phyloP scores from a whole-genome alignment of 2,329 filamentous ascomycete species.

The Neofusicoccum sp. region DNA sequence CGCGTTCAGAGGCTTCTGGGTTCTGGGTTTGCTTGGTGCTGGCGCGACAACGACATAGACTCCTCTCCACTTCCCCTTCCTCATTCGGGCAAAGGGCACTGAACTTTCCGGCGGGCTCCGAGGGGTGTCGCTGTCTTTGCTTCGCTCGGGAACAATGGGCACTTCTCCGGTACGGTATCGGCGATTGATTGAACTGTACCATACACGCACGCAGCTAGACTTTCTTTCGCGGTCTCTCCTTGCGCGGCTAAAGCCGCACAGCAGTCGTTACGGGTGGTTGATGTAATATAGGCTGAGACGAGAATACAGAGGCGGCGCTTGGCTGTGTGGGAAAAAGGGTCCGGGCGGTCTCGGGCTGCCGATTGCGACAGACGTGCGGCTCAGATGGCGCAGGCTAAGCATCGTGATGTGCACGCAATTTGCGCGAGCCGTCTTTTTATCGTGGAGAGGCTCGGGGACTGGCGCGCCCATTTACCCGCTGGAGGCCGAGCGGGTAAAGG shows the following conservation, averaged over 20 bases:
- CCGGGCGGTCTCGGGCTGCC: constrained; percentile 4
- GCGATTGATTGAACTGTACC: constrained; percentile 3
- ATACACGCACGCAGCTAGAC: constrained; percentile 17
- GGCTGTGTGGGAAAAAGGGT: not conserved
- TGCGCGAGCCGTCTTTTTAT: not conserved
- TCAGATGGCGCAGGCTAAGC: constrained; percentile 6
- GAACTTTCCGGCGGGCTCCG: not conserved
- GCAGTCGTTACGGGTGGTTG: constrained; percentile 13
- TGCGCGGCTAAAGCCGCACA: constrained; percentile 2
- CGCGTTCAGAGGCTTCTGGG: not conserved
- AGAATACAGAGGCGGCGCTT: not conserved
- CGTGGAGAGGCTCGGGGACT: not conserved
- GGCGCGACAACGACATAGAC: constrained; percentile 3
- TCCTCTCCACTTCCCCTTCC: constrained; percentile 1
- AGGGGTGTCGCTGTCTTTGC: constrained; percentile 13
- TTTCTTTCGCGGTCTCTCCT: not conserved
- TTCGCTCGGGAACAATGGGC: not conserved
- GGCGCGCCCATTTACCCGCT: constrained; percentile 12
- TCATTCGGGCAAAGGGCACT: constrained; percentile 7
- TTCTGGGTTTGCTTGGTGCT: not conserved
- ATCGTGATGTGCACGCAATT: constrained; percentile 12
- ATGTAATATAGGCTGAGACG: constrained; percentile 19
- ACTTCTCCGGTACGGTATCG: not conserved
- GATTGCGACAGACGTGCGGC: not conserved
- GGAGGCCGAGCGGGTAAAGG: constrained; percentile 5